Percentiles rank a stretch among this genome's conserved stretches.
phyloP scores from a whole-genome alignment of 805 yeast species.

The Helenozyma baotianmanensis region DNA sequence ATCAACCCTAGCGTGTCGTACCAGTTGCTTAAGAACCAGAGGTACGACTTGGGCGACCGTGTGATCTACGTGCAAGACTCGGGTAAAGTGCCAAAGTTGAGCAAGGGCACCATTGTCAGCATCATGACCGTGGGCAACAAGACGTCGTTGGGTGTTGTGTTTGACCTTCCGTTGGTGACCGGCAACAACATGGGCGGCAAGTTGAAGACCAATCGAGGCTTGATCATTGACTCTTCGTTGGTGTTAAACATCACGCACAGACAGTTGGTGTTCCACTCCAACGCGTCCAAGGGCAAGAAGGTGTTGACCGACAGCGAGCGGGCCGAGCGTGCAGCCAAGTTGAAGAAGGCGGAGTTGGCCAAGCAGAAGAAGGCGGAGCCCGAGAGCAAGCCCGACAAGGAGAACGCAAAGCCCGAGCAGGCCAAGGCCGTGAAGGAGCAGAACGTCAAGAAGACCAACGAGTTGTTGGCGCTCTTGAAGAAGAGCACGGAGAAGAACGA shows the following conservation, averaged over 20 bases:
- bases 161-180: slow-evolving; percentile 77
- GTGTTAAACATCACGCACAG: slow-evolving; percentile 71
- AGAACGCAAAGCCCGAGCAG: slow-evolving; percentile 9
- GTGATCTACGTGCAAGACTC: slow-evolving; percentile 78
- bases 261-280: slow-evolving; percentile 74
- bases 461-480: slow-evolving; percentile 28
- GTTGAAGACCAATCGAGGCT: slow-evolving; percentile 73
- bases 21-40: slow-evolving; percentile 67
- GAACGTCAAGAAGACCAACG: slow-evolving; percentile 26
- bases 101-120: slow-evolving; percentile 87
- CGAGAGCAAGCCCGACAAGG: slow-evolving; percentile 5
- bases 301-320: slow-evolving; percentile 22
- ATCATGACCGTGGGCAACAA: slow-evolving; percentile 54
- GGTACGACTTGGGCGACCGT: slow-evolving; percentile 83
- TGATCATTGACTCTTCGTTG: slow-evolving; percentile 74
- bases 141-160: slow-evolving; percentile 68
- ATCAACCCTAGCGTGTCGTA: slow-evolving; percentile 71
- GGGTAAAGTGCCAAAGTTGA: slow-evolving; percentile 84
- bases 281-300: slow-evolving; percentile 47
- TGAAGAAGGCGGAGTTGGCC: slow-evolving; percentile 7
- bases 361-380: slow-evolving; percentile 2
- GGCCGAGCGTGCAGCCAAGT: slow-evolving; percentile 1
- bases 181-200: slow-evolving; percentile 82
- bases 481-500: slow-evolving; percentile 8
- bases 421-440: slow-evolving; percentile 5